Percentiles rank a stretch among this genome's conserved stretches.
phyloP scores from a whole-genome alignment of 306 rosid genomes.

The Cicer judaicum region DNA sequence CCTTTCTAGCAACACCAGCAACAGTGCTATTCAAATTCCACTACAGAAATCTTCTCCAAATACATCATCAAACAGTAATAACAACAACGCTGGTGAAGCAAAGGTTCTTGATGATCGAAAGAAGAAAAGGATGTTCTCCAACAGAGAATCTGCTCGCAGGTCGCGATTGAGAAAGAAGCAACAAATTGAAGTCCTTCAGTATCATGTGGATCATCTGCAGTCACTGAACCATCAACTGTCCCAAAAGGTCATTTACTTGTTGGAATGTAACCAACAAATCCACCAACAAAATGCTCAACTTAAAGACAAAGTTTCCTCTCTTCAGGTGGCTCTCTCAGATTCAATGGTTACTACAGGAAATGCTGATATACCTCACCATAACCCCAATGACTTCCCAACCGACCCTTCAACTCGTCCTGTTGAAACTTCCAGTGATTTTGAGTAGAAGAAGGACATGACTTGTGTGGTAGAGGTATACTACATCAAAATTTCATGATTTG shows the following conservation, averaged over 20 bases:
- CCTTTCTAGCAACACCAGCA: conserved; percentile 28
- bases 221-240: conserved; percentile 50
- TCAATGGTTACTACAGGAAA: conserved; percentile 40
- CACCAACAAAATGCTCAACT: conserved; percentile 52
- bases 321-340: conserved; percentile 43
- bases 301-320: conserved; percentile 51
- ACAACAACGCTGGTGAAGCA: conserved; percentile 63
- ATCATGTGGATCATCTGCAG: conserved; percentile 49
- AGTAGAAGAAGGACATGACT: conserved; percentile 7
- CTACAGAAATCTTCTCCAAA: conserved; percentile 46
- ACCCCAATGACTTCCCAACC: conserved; percentile 31
- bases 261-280: conserved; percentile 55
- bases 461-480: neutral
- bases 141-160: conserved; percentile 81
- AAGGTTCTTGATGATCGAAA: conserved; percentile 69
- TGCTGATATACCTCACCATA: conserved; percentile 41
- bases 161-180: conserved; percentile 72
- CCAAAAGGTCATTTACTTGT: conserved; percentile 51
- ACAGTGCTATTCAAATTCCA: conserved; percentile 42
- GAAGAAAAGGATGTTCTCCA: conserved; percentile 81
- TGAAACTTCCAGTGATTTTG: conserved; percentile 31
- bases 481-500: conserved; percentile 7
- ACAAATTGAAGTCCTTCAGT: conserved; percentile 50
- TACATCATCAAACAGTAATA: conserved; percentile 58
- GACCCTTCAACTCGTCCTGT: conserved; percentile 45